These are phyloP conservation scores for Musa balbisiana DNA, from an alignment of 202 grass and related monocot species.

Conservation along the genomic window DNA sequence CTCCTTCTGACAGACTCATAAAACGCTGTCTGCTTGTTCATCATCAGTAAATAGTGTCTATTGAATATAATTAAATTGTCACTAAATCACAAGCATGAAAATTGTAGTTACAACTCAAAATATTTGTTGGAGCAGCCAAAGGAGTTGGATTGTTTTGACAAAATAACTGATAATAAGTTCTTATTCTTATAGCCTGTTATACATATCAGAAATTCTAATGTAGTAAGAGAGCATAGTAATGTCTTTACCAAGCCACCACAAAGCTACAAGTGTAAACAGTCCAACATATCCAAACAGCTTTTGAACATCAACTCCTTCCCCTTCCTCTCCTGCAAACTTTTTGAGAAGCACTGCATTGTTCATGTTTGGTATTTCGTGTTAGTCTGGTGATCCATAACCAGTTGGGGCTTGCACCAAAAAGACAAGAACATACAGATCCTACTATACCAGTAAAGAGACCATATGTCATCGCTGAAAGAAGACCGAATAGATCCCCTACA, in stretches of 20 bases:
- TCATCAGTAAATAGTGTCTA: too few species aligned
- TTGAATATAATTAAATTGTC: too few species aligned
- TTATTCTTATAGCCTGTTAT: not conserved
- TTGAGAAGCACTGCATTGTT: constrained; percentile 75
- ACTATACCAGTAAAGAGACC: constrained; percentile 70
- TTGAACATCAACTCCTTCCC: constrained; percentile 80
- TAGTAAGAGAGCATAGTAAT: not conserved
- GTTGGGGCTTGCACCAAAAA: not conserved
- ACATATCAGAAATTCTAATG: not conserved
- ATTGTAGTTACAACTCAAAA: not conserved
- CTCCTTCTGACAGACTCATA: too few species aligned
- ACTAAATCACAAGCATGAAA: not conserved
- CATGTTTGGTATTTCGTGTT: constrained; percentile 22
- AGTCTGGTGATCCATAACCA: not conserved
- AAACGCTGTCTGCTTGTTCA: too few species aligned
- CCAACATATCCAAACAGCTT: constrained; percentile 92
- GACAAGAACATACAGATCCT: constrained; percentile 7
- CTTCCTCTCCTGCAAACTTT: constrained; percentile 92
- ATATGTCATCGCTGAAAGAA: constrained; percentile 79
- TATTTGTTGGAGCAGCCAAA: not conserved
- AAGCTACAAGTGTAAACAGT: constrained; percentile 61
- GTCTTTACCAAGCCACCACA: constrained; percentile 88
- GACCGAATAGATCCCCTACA: constrained; percentile 84
- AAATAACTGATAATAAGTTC: not conserved
- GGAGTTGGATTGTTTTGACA: not conserved